Evolutionary conservation across 352 stramenopile species (phyloP), one percentile per base, ranked within the genome.

Genomic region (Globisporangium ultimum): DNA sequence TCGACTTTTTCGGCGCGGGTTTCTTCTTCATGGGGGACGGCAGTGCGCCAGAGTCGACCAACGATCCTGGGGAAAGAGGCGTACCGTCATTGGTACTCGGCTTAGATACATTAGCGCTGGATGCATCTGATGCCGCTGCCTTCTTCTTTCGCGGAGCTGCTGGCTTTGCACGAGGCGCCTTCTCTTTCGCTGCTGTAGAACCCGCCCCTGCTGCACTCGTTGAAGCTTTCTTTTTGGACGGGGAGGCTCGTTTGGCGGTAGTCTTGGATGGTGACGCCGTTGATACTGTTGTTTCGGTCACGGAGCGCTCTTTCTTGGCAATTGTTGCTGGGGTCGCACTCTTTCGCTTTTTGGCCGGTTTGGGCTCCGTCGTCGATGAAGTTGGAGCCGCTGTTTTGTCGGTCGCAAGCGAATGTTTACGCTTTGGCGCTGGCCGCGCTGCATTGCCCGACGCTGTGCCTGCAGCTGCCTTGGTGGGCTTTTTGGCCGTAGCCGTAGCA

Each of bases 291-390:
- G 24, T 13, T 41, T 3, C 32, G 9, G n/a, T 13, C 24, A 41
- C 47, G 12, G 20, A 4, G 6, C 15, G 24, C 7, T 17, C 12
- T 18, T n/a, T 14, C 40, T 12, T 9, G 21, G 20, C 2, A 32
- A 42, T 17, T 28, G 42, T 0, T 9, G 38, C 13, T 12, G 50
- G 24, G 5, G 36, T 8, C 17, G 13, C 47, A 17, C 13, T 50
- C 42, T 63, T 63, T 28, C 21, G 21, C 41, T 63, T 63, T 48
- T 63, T 63, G 28, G 28, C 28, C 22, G 53, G 32, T 36, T 61
- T 60, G 24, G 59, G 18, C 22, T 66, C 59, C 28, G 28, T 36
- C 28, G 28, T 36, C 28, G 28, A 36, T 0, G 28, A 36, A 4
- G 40, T 21, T 2, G 17, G 20, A 10, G 14, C 20, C n/a, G 40